Conservation (phyloP, 2,329 filamentous ascomycete species). For the Fusarium setosum region DNA sequence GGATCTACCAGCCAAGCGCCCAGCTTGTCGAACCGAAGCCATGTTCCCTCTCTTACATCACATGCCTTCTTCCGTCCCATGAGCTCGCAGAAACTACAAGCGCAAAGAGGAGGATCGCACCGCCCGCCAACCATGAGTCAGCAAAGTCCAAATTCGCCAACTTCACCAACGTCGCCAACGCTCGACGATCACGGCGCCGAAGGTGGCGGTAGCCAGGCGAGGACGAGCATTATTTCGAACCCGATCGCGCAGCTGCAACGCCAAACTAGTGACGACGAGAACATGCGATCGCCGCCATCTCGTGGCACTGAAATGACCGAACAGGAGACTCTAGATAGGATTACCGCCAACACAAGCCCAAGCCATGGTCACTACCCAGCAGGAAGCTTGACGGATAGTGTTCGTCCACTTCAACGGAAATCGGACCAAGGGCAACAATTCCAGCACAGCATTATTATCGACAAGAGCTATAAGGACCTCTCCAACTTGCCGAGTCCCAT, state of each 20-base stretch:
- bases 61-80: constrained; percentile 96
- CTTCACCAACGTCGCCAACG: constrained; percentile 34
- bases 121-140: constrained; percentile 57
- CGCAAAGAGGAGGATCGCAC: constrained; percentile 76
- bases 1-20: constrained; percentile 62
- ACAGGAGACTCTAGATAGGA: constrained; percentile 74
- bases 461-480: constrained; percentile 67
- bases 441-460: constrained; percentile 68
- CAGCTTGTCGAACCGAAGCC: constrained; percentile 81
- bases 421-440: constrained; percentile 39
- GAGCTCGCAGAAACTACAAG: constrained; percentile 95
- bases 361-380: constrained; percentile 67
- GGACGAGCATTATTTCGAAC: constrained; percentile 70
- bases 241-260: constrained; percentile 48
- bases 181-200: constrained; percentile 56
- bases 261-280: constrained; percentile 53
- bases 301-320: constrained; percentile 86
- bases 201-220: constrained; percentile 56
- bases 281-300: constrained; percentile 73
- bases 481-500: constrained; percentile 67
- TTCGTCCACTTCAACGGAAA: constrained; percentile 76
- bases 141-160: constrained; percentile 35
- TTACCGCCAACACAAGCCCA: constrained; percentile 80
- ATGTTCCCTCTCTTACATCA: constrained; percentile 89
- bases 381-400: constrained; percentile 79